Evolutionary conservation across 1,139 yeast species (phyloP), one percentile per base, ranked within the genome.

Genomic region (Taphrina sp.): DNA sequence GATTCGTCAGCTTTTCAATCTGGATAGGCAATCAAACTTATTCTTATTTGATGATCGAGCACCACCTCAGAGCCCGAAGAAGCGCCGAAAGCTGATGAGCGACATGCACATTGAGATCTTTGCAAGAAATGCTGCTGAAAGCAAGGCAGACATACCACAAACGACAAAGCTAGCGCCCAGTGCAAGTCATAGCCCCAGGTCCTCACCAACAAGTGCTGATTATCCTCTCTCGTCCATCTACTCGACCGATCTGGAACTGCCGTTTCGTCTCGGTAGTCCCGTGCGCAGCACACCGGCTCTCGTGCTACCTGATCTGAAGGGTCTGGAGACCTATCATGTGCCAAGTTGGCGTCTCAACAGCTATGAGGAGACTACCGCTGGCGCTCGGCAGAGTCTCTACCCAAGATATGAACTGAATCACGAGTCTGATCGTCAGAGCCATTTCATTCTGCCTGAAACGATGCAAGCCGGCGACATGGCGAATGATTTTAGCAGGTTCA

Each of bases 191-290:
- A n/a, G n/a, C n/a, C n/a, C n/a, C n/a, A n/a, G n/a, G n/a, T n/a
- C n/a, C n/a, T n/a, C n/a, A n/a, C n/a, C n/a, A n/a, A n/a, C n/a
- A n/a, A n/a, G n/a, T 26, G 3, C 16, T 23, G 14, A 17, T 10
- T 23, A 41, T 8, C 26, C 16, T 29, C 34, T 26, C 12, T 41
- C 45, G 1, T 41, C 45, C 8, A 12, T n/a, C 5, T 41, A 41
- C 34, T 41, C 45, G 12, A 41, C 24, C 7, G 45, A 39, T 17
- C 34, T 29, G 34, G 45, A 24, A 8, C 17, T 43, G 47, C 47
- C 47, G 5, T 43, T 43, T 20, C 12, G 29, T 2, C 17, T 43
- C 8, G 47, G 47, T 10, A 43, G 47, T 43, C 47, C 47, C 10
- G 19, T 29, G 4, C 47, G 31, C 7, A 26, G 31, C 7, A 24